Evolutionary conservation across 495 filamentous ascomycete species (phyloP), one percentile per base, ranked within the genome.

Genomic region (Zalerion maritima): DNA sequence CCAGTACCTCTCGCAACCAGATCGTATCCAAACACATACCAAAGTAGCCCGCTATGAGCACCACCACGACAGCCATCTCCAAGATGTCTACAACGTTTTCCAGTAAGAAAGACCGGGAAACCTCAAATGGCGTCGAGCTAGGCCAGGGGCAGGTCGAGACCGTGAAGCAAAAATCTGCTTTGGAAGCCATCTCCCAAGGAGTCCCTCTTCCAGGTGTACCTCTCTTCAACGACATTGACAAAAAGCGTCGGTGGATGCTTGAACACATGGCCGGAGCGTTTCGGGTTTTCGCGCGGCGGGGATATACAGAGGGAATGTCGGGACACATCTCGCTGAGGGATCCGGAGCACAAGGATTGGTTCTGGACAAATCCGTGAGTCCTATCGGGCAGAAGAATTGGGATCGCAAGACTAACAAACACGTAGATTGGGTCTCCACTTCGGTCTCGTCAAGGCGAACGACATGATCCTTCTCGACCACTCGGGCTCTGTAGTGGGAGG

Each of bases 281-380:
- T 41, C 60, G 67, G 12, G 44, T 64, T 27, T 74, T 73, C 37
- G 62, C 70, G 0, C 54, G 63, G 18, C 52, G 54, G 31, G 68
- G 69, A 16, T 76, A 66, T 47, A 70, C 64, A n/a, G 72, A 78
- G 47, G 73, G 75, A 16, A 66, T 73, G 41, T 57, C 60, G 3
- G 73, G 73, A 0, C 73, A 78, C 46, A 78, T 81, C 39, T 67
- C 60, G 3, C 67, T 78, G 9, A 59, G 71, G 14, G 73, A 76
- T 41, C 70, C 72, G 4, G 67, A 77, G 26, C 51, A 67, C 37
- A 49, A 50, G 4, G 49, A 71, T 19, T 59, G 67, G 27, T 75
- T 80, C 58, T 81, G 75, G 74, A 75, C 73, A 50, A 78, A 73
- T 38, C 67, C 67, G 3, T n/a, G n/a, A n/a, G n/a, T n/a, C n/a